phyloP scores from a whole-genome alignment of 2,329 filamentous ascomycete species.

The Xylaria sp. region DNA sequence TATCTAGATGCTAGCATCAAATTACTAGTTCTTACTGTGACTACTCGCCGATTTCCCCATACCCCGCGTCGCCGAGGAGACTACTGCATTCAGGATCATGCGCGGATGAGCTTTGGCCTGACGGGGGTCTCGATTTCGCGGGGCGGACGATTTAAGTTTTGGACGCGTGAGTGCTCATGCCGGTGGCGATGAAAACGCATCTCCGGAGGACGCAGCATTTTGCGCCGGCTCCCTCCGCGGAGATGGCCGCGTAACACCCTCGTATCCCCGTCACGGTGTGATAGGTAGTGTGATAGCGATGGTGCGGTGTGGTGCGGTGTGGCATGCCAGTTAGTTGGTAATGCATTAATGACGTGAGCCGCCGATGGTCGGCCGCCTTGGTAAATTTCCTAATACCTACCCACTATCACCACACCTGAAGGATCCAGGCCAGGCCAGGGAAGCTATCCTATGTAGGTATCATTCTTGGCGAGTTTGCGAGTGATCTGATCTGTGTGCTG shows the following conservation, averaged over 20 bases:
- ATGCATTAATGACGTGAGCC: constrained; percentile 24
- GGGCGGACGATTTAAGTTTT: constrained; percentile 2
- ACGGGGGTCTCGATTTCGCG: constrained; percentile 9
- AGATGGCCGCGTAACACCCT: constrained; percentile 24
- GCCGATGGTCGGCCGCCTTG: constrained; percentile 12
- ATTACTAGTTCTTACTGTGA: not conserved
- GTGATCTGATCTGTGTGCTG: not conserved
- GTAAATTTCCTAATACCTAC: not conserved
- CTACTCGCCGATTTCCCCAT: constrained; percentile 1
- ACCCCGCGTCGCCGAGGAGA: constrained; percentile 6
- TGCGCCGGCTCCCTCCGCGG: constrained; percentile 18
- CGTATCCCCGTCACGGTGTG: constrained; percentile 13
- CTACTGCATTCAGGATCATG: not conserved
- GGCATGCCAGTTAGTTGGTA: constrained; percentile 1
- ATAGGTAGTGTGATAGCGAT: not conserved
- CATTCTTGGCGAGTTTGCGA: not conserved
- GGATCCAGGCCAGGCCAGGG: too few species aligned
- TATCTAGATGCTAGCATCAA: not conserved
- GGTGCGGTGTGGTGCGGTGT: not conserved
- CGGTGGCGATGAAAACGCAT: not conserved
- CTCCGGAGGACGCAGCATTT: constrained; percentile 13
- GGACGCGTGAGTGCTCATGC: not conserved
- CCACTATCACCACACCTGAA: too few species aligned
- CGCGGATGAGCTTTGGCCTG: constrained; percentile 3
- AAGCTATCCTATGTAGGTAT: too few species aligned